phyloP scores from a whole-genome alignment of 345 rosid species.

The Alliaria petiolata region DNA sequence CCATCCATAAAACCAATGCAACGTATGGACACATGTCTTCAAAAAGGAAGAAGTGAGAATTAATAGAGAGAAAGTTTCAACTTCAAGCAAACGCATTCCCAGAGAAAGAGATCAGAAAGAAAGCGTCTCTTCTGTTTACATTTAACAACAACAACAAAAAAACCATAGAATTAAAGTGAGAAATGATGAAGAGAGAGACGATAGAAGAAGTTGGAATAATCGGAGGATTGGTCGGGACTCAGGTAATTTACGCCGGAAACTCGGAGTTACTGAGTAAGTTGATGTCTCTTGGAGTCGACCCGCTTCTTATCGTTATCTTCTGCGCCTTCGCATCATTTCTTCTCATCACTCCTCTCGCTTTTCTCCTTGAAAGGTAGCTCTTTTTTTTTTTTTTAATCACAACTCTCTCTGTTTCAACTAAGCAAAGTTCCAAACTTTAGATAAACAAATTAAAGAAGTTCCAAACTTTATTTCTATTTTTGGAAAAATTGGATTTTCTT shows the following conservation, averaged over 20 bases:
- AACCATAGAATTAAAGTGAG: not conserved
- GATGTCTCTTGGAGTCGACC: slow-evolving; percentile 66
- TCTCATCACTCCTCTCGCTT: slow-evolving; percentile 59
- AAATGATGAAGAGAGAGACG: slow-evolving; percentile 32
- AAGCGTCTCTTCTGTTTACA: slow-evolving; percentile 3
- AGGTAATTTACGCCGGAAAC: slow-evolving; percentile 62
- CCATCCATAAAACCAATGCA: slow-evolving; percentile 14
- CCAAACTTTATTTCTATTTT: not conserved
- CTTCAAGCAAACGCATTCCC: slow-evolving; percentile 16
- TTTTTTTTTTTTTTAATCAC: not conserved
- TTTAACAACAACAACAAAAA: not conserved
- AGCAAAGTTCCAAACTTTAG: not conserved
- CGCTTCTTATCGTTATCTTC: slow-evolving; percentile 56
- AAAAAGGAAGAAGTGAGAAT: slow-evolving; percentile 4
- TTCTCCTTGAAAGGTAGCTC: slow-evolving; percentile 61
- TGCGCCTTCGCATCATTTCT: slow-evolving; percentile 57
- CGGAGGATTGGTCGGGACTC: slow-evolving; percentile 60
- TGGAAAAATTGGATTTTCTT: not conserved
- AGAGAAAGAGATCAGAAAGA: not conserved
- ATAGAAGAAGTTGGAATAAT: slow-evolving; percentile 46
- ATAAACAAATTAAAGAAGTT: not conserved
- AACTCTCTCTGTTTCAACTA: not conserved
- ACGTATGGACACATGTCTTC: slow-evolving; percentile 21
- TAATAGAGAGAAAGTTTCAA: not conserved
- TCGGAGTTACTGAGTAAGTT: slow-evolving; percentile 58